Conservation (phyloP, 306 rosid genomes). For the Astragalus membranaceus region DNA sequence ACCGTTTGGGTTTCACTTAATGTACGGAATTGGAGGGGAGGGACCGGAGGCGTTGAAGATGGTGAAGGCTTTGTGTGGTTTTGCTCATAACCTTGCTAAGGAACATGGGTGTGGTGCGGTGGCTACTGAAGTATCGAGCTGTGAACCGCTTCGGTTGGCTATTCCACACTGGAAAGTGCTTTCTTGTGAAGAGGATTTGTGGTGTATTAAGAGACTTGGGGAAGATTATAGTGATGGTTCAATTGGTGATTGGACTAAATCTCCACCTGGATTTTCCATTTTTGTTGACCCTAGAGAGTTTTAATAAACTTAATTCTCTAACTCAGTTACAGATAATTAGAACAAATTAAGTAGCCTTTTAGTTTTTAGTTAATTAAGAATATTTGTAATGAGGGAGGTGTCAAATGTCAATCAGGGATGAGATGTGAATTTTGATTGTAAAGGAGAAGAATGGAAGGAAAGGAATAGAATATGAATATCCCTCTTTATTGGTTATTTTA, state of each 20-base stretch:
- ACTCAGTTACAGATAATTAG: neutral
- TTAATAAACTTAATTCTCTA: conserved; percentile 15
- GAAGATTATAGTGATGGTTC: conserved; percentile 94
- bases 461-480: neutral
- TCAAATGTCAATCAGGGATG: neutral
- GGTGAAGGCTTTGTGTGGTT: conserved; percentile 52
- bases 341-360: neutral
- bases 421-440: conserved; percentile 25
- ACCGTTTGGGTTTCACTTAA: conserved; percentile 73
- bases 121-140: conserved; percentile 68
- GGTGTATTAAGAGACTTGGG: conserved; percentile 79
- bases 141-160: conserved; percentile 52
- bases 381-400: neutral
- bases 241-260: conserved; percentile 95
- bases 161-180: conserved; percentile 85
- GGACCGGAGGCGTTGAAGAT: conserved; percentile 51
- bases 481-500: neutral
- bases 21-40: conserved; percentile 81
- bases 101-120: conserved; percentile 63
- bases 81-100: conserved; percentile 76
- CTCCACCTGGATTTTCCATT: conserved; percentile 73
- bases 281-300: conserved; percentile 96
- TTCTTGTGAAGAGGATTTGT: conserved; percentile 75
- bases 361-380: neutral
- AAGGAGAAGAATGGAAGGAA: conserved; percentile 11